These are phyloP conservation scores for Aspergillus sp. DNA, from an alignment of 2,329 filamentous ascomycete species.

Conservation along the genomic window DNA sequence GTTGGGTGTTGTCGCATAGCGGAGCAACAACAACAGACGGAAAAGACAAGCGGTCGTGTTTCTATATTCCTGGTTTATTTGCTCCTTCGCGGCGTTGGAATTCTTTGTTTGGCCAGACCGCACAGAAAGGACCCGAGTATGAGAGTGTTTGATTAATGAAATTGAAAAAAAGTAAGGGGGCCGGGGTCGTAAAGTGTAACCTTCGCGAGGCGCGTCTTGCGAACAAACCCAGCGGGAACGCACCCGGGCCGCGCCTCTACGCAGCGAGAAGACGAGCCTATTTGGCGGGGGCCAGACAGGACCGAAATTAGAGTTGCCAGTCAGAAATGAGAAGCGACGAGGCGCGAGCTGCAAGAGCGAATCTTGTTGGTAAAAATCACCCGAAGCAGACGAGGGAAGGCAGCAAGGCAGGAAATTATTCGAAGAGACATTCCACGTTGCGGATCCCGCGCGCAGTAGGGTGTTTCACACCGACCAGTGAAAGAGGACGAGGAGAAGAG, in stretches of 20 bases:
- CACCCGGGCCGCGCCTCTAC: slow-evolving; percentile 6
- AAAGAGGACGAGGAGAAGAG: background rate
- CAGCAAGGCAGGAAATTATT: slow-evolving; percentile 8
- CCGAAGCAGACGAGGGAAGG: slow-evolving; percentile 5
- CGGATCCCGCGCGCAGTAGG: slow-evolving; percentile 3
- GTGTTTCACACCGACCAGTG: slow-evolving; percentile 1
- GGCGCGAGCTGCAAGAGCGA: slow-evolving; percentile 12
- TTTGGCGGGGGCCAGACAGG: slow-evolving; percentile 3
- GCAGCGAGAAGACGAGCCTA: background rate
- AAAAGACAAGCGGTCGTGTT: background rate
- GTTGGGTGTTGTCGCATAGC: slow-evolving; percentile 14
- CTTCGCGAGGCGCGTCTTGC: slow-evolving; percentile 14
- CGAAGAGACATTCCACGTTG: slow-evolving; percentile 18
- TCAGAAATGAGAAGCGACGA: slow-evolving; percentile 11
- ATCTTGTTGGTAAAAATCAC: slow-evolving; percentile 14
- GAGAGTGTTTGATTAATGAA: background rate
- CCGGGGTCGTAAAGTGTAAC: slow-evolving; percentile 8
- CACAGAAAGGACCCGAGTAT: background rate
- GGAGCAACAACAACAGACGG: slow-evolving; percentile 3
- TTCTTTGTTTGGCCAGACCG: background rate
- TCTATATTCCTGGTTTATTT: background rate
- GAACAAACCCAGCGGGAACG: slow-evolving; percentile 3
- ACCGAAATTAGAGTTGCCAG: slow-evolving; percentile 11
- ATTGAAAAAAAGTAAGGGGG: slow-evolving; percentile 6
- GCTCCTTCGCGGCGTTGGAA: background rate